Conservation (phyloP, 192 early-diverging fungal species). For the Paraglomus brasilianum region DNA sequence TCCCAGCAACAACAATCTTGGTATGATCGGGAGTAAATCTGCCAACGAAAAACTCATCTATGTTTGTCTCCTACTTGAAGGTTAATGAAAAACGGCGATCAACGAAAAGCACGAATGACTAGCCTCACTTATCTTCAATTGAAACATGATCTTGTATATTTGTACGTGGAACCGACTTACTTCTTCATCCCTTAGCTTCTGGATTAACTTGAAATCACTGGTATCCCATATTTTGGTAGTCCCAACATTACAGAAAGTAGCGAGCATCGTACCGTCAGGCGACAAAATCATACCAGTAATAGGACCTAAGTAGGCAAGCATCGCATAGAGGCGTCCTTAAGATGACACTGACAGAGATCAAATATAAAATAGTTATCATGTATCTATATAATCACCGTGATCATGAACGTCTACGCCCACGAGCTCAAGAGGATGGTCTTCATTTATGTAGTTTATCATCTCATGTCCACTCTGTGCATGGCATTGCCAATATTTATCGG, state of each 20-base stretch:
- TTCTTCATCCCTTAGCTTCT: conserved; percentile 68
- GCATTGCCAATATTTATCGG: conserved; percentile 60
- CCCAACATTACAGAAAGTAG: conserved; percentile 82
- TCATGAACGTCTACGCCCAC: conserved; percentile 69
- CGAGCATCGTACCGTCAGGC: conserved; percentile 80
- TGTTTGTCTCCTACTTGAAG: conserved; percentile 62
- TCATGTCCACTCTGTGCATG: conserved; percentile 50
- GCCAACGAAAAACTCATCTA: conserved; percentile 91
- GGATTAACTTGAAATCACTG: conserved; percentile 66
- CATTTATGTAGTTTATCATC: conserved; percentile 69
- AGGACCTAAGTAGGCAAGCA: conserved; percentile 41
- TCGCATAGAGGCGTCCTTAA: not conserved
- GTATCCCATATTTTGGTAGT: conserved; percentile 79
- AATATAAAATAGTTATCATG: not conserved
- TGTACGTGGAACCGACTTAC: conserved; percentile 21
- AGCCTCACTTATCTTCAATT: not conserved
- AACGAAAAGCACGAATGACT: no score
- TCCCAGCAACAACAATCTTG: conserved; percentile 78
- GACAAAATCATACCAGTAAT: conserved; percentile 86
- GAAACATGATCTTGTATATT: not conserved
- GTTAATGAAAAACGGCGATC: conserved; percentile 24
- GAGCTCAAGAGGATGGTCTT: conserved; percentile 65
- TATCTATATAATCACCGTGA: conserved; percentile 46
- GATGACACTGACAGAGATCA: not conserved
- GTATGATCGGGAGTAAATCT: conserved; percentile 69